Conservation (phyloP, 441 rosid genomes). For the Erodium trifolium region DNA sequence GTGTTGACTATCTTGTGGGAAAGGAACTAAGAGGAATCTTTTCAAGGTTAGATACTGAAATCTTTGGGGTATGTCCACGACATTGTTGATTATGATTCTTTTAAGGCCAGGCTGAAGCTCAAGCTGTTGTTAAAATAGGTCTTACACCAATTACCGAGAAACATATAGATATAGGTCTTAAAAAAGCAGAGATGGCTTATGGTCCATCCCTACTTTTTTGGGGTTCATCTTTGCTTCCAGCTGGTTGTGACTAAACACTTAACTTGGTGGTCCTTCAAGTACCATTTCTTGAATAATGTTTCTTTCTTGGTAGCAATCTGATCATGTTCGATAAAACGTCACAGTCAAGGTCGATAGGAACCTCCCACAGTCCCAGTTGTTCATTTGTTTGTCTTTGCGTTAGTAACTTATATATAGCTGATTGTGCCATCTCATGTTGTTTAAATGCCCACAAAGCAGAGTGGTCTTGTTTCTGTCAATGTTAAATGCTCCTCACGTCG, state of each 20-base stretch:
- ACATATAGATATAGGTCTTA: too few species aligned
- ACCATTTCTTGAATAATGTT: constrained; percentile 4
- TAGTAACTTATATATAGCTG: neutral
- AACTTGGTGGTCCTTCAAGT: neutral
- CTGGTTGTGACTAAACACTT: neutral
- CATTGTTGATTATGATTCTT: constrained; percentile 2
- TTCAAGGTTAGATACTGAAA: constrained; percentile 2
- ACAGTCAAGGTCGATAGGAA: neutral
- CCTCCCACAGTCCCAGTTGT: neutral
- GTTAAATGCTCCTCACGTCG: neutral
- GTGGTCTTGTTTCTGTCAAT: neutral
- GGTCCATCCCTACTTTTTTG: neutral
- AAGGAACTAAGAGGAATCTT: neutral
- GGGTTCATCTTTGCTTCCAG: neutral
- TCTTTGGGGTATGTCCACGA: neutral
- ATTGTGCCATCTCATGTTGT: neutral
- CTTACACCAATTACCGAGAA: neutral
- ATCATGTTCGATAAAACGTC: neutral
- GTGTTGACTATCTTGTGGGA: neutral
- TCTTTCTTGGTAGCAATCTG: neutral
- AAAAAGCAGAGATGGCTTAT: neutral
- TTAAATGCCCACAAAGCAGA: neutral
- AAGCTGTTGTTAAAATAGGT: neutral
- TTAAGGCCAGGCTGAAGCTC: neutral
- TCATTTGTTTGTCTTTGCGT: neutral